Conservation (phyloP, 2,329 filamentous ascomycete species). For the Aspergillus brasiliensis region DNA sequence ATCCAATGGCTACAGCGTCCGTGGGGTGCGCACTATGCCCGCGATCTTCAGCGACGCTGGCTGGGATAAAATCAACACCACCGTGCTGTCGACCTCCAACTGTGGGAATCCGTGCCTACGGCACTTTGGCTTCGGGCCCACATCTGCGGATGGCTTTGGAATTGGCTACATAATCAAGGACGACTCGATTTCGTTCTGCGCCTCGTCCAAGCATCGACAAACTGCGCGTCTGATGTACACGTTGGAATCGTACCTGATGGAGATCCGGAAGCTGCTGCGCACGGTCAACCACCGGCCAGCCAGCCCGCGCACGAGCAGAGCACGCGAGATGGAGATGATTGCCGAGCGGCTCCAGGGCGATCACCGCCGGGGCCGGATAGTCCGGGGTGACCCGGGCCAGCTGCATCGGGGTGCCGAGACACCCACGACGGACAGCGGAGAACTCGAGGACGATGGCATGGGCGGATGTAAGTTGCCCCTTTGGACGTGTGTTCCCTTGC, state of each 20-base stretch:
- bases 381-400: slow-evolving; percentile 57
- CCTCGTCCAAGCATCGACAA: slow-evolving; percentile 89
- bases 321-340: slow-evolving; percentile 60
- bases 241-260: slow-evolving; percentile 84
- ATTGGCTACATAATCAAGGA: slow-evolving; percentile 99
- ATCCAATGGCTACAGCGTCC: slow-evolving; percentile 57
- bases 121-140: slow-evolving; percentile 96
- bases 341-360: slow-evolving; percentile 45
- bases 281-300: slow-evolving; percentile 63
- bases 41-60: slow-evolving; percentile 82
- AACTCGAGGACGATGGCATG: slow-evolving; percentile 80
- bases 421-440: slow-evolving; percentile 68
- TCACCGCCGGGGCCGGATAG: slow-evolving; percentile 70
- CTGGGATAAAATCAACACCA: slow-evolving; percentile 95
- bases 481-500: not conserved
- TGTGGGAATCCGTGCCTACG: slow-evolving; percentile 93
- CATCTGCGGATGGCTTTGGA: slow-evolving; percentile 89
- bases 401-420: slow-evolving; percentile 56
- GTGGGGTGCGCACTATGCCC: slow-evolving; percentile 52
- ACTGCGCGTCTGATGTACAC: slow-evolving; percentile 88
- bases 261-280: slow-evolving; percentile 81
- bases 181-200: slow-evolving; percentile 85
- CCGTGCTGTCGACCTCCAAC: slow-evolving; percentile 95
- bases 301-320: slow-evolving; percentile 58
- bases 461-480: slow-evolving; percentile 79